phyloP scores from a whole-genome alignment of 495 filamentous ascomycete genomes.

The Tuber calosporum region DNA sequence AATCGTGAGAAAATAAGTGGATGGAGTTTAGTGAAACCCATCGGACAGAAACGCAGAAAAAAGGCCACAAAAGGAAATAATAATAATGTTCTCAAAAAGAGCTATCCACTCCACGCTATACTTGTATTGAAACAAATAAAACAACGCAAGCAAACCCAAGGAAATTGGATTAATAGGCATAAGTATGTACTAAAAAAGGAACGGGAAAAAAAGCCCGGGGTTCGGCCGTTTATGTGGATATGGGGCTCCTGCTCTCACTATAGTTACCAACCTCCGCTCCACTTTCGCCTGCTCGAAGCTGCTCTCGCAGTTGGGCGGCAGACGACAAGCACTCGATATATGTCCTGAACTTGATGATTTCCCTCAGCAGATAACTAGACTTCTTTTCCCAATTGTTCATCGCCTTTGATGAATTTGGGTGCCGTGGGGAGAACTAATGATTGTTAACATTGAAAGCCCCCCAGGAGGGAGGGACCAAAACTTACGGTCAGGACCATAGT shows the following conservation, averaged over 20 bases:
- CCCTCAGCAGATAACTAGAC: slow-evolving; percentile 79
- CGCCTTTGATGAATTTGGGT: slow-evolving; percentile 70
- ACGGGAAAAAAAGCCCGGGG: slow-evolving; percentile 17
- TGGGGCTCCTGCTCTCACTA: slow-evolving; percentile 14
- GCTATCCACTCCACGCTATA: slow-evolving; percentile 10
- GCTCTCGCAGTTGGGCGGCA: slow-evolving; percentile 54
- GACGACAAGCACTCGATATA: slow-evolving; percentile 75
- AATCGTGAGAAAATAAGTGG: neutral
- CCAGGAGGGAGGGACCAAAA: slow-evolving; percentile 17
- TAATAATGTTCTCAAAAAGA: neutral
- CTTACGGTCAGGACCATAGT: slow-evolving; percentile 75
- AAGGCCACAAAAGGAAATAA: neutral
- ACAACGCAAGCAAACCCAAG: slow-evolving; percentile 3
- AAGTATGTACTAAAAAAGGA: slow-evolving; percentile 14
- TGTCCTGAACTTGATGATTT: slow-evolving; percentile 92
- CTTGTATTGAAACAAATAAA: slow-evolving; percentile 33
- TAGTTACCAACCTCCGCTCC: slow-evolving; percentile 10
- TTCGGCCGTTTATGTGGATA: slow-evolving; percentile 28
- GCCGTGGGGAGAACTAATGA: slow-evolving; percentile 67
- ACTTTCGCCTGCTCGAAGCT: slow-evolving; percentile 45
- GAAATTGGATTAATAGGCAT: slow-evolving; percentile 8
- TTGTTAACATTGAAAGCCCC: neutral
- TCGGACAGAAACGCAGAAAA: neutral
- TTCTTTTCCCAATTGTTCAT: slow-evolving; percentile 97
- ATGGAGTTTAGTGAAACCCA: neutral